Evolutionary conservation across 2,329 filamentous ascomycete species (phyloP), one percentile per base, ranked within the genome.

Genomic region (Graphilbum sp.): DNA sequence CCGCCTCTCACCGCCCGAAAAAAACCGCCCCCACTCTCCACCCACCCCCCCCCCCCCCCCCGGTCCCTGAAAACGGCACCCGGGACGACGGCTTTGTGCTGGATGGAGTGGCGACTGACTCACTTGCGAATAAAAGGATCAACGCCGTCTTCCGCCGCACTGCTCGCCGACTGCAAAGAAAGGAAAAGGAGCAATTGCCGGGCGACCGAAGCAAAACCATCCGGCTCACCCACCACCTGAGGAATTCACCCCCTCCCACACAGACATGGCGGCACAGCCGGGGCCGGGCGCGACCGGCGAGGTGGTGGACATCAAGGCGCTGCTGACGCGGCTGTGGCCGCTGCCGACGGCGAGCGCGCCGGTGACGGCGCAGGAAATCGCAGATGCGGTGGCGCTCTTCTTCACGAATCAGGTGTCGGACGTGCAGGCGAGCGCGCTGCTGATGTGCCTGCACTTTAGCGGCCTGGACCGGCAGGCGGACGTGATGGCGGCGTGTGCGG

Each of bases 401-500:
- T 96, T 96, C 59, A 87, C 86, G 41, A 79, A 95, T 60, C 75
- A 76, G 47, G 67, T 96, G 16, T 88, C 83, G n/a, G 78, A 83
- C 30, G 81, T 87, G 9, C 90, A 96, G 56, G 81, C 82, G 1
- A 82, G 83, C 38, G 81, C 87, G 30, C 67, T 98, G 40, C 67
- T 96, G 37, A 95, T 90, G 52, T 82, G 86, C 39, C 67, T 98
- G 34, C 88, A 95, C 61, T 95, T 93, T 48, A 94, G 86, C 2
- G 76, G 78, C 41, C 73, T 85, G 56, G 90, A 96, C 57, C 73
- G 80, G 46, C 73, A 79, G 46, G 74, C 87, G 20, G 82, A 90
- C 52, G 83, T 98, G 31, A 73, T 98, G 47, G 82, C 84, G 39
- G 78, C 79, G 61, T 88, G 85, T 49, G 87, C 88, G 5, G 64